A percentile compares a stretch with the other conserved stretches of the same genome.
Conservation (phyloP, 805 yeast species). For the Saturnispora serradocipensis region DNA sequence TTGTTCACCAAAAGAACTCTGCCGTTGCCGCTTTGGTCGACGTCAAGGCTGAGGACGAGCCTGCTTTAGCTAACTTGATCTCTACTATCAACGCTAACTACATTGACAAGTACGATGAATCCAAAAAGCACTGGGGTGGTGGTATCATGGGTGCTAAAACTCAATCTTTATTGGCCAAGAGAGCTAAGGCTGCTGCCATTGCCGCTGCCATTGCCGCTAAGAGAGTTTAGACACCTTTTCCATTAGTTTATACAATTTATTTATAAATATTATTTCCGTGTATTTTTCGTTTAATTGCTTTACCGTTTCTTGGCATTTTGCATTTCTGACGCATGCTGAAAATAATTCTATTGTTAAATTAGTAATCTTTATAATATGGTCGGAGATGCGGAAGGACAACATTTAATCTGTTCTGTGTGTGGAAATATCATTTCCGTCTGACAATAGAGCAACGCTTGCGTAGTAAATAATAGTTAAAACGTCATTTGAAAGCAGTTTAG, state of each 20-base stretch:
- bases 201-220: slow-evolving; percentile 59
- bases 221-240: slow-evolving; percentile 3
- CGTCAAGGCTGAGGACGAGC: slow-evolving; percentile 88
- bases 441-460: too few relatives aligned
- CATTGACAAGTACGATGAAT: slow-evolving; percentile 87
- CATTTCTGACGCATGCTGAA: neutral
- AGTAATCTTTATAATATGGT: too few relatives aligned
- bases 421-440: too few relatives aligned
- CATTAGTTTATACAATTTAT: neutral
- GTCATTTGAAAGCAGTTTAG: too few relatives aligned
- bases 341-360: too few relatives aligned
- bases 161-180: slow-evolving; percentile 73
- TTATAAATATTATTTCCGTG: neutral
- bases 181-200: slow-evolving; percentile 38
- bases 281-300: neutral
- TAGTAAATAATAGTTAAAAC: too few relatives aligned
- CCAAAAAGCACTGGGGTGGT: slow-evolving; percentile 99
- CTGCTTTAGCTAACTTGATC: slow-evolving; percentile 86
- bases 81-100: slow-evolving; percentile 92
- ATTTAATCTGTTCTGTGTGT: too few relatives aligned
- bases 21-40: slow-evolving; percentile 97
- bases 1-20: slow-evolving; percentile 96
- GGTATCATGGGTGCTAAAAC: slow-evolving; percentile 96
- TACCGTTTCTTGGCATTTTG: neutral
- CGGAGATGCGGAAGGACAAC: too few relatives aligned